Evolutionary conservation across 208 protist genomes (phyloP).

Genomic region (Leptomonas pyrrhocoris): DNA sequence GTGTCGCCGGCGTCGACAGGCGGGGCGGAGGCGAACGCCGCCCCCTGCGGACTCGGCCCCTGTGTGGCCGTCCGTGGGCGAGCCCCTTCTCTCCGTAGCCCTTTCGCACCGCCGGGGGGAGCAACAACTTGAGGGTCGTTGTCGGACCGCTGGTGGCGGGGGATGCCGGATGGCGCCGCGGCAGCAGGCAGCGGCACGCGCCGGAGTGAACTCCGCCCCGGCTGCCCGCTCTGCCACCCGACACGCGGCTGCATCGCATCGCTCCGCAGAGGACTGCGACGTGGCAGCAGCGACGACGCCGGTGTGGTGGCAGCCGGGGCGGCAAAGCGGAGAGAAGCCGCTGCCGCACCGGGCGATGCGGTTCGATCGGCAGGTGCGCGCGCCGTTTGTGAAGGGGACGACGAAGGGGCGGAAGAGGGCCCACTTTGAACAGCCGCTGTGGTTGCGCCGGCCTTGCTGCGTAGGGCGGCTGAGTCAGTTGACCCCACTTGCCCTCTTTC

Average conservation of each 20-base stretch:
- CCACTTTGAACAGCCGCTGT: background rate
- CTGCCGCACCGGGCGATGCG: background rate
- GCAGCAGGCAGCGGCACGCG: background rate
- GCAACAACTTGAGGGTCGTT: too few species aligned
- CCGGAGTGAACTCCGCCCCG: background rate
- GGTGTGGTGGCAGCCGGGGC: background rate
- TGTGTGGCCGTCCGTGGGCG: background rate
- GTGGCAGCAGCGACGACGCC: background rate
- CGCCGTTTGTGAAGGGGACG: background rate
- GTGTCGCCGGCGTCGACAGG: background rate
- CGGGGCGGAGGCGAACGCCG: background rate
- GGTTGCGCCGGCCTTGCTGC: background rate
- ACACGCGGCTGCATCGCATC: background rate
- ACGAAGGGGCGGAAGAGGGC: background rate
- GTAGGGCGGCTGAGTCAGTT: background rate
- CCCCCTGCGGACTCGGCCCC: background rate
- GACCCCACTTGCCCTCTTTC: background rate
- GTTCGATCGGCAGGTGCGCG: background rate
- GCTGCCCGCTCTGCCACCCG: background rate
- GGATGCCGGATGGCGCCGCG: background rate
- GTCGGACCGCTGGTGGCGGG: background rate
- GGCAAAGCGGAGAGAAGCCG: background rate
- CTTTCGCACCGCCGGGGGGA: too few species aligned
- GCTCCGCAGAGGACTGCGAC: slow-evolving; percentile 4
- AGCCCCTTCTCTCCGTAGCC: too few species aligned